These are phyloP conservation scores for Panus rudis DNA, from an alignment of 768 basidiomycete genomes.

Conservation along the genomic window DNA sequence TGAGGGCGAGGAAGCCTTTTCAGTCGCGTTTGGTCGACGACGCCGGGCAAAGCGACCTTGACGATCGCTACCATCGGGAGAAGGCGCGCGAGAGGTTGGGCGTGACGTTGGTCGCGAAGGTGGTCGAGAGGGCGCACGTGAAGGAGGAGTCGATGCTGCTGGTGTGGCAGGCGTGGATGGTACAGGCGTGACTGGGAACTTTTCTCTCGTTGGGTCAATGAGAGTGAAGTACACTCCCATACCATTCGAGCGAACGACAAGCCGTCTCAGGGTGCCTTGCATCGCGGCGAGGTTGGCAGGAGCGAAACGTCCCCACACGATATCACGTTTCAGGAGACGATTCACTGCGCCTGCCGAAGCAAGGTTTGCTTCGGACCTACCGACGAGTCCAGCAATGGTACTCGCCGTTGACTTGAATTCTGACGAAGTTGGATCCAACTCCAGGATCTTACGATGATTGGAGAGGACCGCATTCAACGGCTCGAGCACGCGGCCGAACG, in stretches of 20 bases:
- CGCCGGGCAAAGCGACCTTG: neutral
- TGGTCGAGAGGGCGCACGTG: constrained; percentile 31
- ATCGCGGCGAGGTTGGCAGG: constrained; percentile 49
- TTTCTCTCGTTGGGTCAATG: constrained; percentile 56
- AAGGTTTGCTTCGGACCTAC: constrained; percentile 41
- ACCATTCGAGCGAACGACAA: constrained; percentile 55
- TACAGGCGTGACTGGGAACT: constrained; percentile 33
- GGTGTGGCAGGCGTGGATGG: constrained; percentile 36
- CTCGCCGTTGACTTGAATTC: constrained; percentile 33
- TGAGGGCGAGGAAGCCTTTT: neutral
- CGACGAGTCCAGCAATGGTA: constrained; percentile 26
- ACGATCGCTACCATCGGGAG: neutral
- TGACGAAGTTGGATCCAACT: constrained; percentile 32
- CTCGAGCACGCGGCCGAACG: constrained; percentile 39
- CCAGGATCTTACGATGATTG: constrained; percentile 41
- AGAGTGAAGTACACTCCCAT: constrained; percentile 54
- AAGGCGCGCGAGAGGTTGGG: neutral
- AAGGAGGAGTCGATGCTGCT: constrained; percentile 25
- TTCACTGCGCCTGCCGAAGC: constrained; percentile 44
- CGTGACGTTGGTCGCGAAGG: constrained; percentile 22
- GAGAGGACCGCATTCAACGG: constrained; percentile 41
- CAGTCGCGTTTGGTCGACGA: neutral
- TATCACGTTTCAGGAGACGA: constrained; percentile 49
- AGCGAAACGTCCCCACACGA: constrained; percentile 53
- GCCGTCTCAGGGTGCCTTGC: constrained; percentile 40